Evolutionary conservation across 2,329 filamentous ascomycete genomes (phyloP).

Genomic region (Ophiostoma triangulosporum): DNA sequence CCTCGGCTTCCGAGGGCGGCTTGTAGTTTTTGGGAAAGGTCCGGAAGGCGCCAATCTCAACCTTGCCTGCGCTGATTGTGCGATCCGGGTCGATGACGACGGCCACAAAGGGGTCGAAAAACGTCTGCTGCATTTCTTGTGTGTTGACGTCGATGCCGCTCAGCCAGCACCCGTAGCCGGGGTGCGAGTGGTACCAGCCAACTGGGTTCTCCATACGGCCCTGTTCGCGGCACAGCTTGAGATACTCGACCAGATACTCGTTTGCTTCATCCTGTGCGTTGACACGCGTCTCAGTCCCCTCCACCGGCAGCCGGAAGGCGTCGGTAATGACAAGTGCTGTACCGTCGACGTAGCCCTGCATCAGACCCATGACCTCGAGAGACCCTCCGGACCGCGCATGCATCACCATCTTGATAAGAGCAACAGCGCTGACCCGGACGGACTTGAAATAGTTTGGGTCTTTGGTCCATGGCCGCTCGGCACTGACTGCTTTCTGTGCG

Average conservation of each 20-base stretch:
- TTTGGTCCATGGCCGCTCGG: slow-evolving; percentile 58
- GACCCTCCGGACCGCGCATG: slow-evolving; percentile 89
- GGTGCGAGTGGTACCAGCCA: slow-evolving; percentile 97
- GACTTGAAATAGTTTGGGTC: slow-evolving; percentile 84
- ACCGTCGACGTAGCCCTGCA: slow-evolving; percentile 85
- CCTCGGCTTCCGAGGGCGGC: slow-evolving; percentile 19
- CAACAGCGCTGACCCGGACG: slow-evolving; percentile 85
- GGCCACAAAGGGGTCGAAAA: slow-evolving; percentile 82
- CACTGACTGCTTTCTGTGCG: slow-evolving; percentile 52
- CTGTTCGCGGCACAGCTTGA: slow-evolving; percentile 61
- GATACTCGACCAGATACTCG: slow-evolving; percentile 88
- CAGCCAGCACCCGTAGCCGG: slow-evolving; percentile 96
- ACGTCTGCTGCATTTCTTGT: slow-evolving; percentile 71
- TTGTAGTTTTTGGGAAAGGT: slow-evolving; percentile 72
- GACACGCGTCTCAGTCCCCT: slow-evolving; percentile 95
- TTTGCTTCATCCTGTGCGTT: slow-evolving; percentile 94
- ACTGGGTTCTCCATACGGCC: slow-evolving; percentile 79
- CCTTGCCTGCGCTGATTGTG: slow-evolving; percentile 85
- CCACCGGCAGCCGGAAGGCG: slow-evolving; percentile 83
- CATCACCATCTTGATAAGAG: slow-evolving; percentile 98
- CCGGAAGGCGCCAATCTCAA: slow-evolving; percentile 93
- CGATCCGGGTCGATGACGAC: slow-evolving; percentile 94
- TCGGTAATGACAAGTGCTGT: slow-evolving; percentile 87
- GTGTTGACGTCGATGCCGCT: slow-evolving; percentile 91
- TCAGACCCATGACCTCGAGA: slow-evolving; percentile 93